Evolutionary conservation across 83 land plant species (phyloP).

Genomic region (Picea abies): DNA sequence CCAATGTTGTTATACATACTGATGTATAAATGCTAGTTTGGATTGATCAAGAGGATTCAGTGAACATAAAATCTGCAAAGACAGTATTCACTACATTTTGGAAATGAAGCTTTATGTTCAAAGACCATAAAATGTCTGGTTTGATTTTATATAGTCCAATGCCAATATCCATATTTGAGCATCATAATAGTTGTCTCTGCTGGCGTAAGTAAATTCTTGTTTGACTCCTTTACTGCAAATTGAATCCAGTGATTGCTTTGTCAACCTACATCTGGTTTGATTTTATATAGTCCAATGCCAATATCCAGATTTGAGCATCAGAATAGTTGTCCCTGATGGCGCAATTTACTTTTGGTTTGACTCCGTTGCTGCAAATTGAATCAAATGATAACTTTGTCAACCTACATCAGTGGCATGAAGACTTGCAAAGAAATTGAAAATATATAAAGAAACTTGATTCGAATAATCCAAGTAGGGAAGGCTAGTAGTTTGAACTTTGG

Average conservation of each 20-base stretch:
- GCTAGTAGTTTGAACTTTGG: background rate
- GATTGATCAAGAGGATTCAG: no score
- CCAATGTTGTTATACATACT: no score
- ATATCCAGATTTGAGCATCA: no score
- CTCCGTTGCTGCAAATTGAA: background rate
- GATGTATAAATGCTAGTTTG: no score
- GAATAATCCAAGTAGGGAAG: background rate
- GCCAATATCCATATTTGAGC: no score
- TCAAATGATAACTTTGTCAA: background rate
- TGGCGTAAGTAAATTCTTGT: background rate
- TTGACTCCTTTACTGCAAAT: background rate
- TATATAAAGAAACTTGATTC: background rate
- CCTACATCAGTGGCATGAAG: background rate
- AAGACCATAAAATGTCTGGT: no score
- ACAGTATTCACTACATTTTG: no score
- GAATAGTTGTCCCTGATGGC: background rate
- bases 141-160: no score
- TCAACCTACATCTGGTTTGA: background rate
- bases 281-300: no score
- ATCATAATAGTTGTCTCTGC: background rate
- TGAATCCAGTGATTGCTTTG: background rate
- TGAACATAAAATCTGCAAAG: no score
- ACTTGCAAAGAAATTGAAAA: background rate
- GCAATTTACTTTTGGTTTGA: background rate
- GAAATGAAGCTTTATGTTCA: no score